Percentiles rank a stretch among this genome's conserved stretches.
phyloP scores from a whole-genome alignment of 768 basidiomycete species.

The Leccinum uliginosum region DNA sequence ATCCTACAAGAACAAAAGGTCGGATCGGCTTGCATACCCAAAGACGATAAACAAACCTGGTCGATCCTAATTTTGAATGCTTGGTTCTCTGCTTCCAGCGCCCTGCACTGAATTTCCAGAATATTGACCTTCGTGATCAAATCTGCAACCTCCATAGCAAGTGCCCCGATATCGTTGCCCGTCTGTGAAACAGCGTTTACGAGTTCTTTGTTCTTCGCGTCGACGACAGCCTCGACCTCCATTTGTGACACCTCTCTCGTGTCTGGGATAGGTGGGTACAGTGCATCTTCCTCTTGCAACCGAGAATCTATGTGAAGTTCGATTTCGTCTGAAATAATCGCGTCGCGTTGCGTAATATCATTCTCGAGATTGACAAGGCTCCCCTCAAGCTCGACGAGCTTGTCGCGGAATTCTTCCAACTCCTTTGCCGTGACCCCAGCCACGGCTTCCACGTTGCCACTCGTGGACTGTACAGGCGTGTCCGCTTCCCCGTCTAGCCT shows the following conservation, averaged over 20 bases:
- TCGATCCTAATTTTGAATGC: constrained; percentile 21
- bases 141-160: constrained; percentile 30
- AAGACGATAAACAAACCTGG: constrained; percentile 21
- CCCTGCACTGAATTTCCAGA: constrained; percentile 18
- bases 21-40: not conserved
- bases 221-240: constrained; percentile 25
- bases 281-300: constrained; percentile 23
- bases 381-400: constrained; percentile 25
- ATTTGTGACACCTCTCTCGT: constrained; percentile 12
- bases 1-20: constrained; percentile 9
- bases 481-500: constrained; percentile 14
- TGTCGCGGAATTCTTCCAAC: constrained; percentile 26
- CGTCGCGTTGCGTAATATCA: constrained; percentile 33
- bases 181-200: constrained; percentile 12
- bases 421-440: constrained; percentile 11
- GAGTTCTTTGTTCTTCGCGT: constrained; percentile 21
- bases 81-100: constrained; percentile 27
- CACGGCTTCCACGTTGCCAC: not conserved
- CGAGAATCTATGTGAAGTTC: constrained; percentile 28
- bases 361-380: constrained; percentile 34
- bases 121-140: constrained; percentile 27
- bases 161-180: constrained; percentile 28
- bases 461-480: not conserved
- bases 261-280: constrained; percentile 20
- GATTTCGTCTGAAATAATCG: constrained; percentile 26